Evolutionary conservation across 345 rosid species (phyloP), one percentile per base, ranked within the genome.

Genomic region (Eucalyptus polyanthemos): DNA sequence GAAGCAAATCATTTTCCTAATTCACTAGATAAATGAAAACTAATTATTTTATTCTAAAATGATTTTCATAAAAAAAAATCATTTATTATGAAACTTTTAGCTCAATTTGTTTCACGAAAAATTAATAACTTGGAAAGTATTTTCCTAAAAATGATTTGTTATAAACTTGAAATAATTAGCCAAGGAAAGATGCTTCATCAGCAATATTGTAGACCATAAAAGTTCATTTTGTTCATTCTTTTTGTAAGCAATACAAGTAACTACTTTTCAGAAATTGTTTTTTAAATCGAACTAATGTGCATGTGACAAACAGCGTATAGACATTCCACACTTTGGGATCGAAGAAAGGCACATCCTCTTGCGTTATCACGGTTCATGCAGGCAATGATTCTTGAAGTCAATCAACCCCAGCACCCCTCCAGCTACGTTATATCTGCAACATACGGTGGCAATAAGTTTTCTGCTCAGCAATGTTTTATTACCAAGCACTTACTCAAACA

Each of bases 161-260:
- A 44, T 44, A 44, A 8, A 8, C 3, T 72, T 37, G 3, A 69
- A 72, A 34, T 72, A 19, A 72, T 72, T 37, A 37, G 4, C 0
- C 7, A 6, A 72, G 11, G 12, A 31, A 72, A n/a, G 9, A 34
- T 37, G 7, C 2, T 72, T 34, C 25, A 34, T 72, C 0, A 72
- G 4, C 4, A 67, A 14, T 16, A 31, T 16, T 31, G 2, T 9
- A 17, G 3, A 69, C 40, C 6, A 31, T 31, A 37, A 16, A 60
- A 60, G 2, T 31, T 16, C 0, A 0, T 69, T 31, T 69, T 4
- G 22, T 16, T n/a, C 6, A 5, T 34, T 9, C 4, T 5, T 69
- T 69, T 69, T 69, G 22, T 69, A 13, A 16, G 24, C 12, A 0
- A 69, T 67, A 9, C 7, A 69, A 9, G 7, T 9, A n/a, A 65